phyloP scores from a whole-genome alignment of 768 basidiomycete genomes.

The Agaricus blazei region DNA sequence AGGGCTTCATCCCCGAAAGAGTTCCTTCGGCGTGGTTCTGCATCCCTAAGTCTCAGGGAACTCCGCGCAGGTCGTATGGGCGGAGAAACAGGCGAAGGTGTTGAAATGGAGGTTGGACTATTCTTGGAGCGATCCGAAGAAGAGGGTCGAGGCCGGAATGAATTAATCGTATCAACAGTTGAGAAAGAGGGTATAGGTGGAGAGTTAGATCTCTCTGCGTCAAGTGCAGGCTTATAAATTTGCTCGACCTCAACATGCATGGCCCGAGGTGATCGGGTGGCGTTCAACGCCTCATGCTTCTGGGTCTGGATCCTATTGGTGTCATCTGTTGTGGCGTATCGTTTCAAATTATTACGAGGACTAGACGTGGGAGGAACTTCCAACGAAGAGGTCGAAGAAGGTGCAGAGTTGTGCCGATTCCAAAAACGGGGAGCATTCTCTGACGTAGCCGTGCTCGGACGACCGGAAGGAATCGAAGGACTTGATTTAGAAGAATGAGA shows the following conservation, averaged over 20 bases:
- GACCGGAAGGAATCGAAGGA: constrained; percentile 10
- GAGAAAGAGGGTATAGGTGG: constrained; percentile 50
- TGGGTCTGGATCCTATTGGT: not conserved
- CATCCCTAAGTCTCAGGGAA: constrained; percentile 17
- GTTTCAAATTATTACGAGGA: constrained; percentile 2
- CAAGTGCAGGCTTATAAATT: not conserved
- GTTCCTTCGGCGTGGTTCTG: constrained; percentile 11
- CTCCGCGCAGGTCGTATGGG: constrained; percentile 25
- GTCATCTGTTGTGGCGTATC: not conserved
- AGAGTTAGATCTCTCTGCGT: constrained; percentile 20
- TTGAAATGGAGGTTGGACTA: constrained; percentile 3
- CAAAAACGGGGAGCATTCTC: constrained; percentile 55
- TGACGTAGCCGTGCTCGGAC: constrained; percentile 48
- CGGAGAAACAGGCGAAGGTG: constrained; percentile 19
- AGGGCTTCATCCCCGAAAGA: constrained; percentile 14
- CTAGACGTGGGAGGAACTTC: constrained; percentile 37
- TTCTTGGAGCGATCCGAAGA: constrained; percentile 3
- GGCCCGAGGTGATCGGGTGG: not conserved
- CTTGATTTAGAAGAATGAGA: not conserved
- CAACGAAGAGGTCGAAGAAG: constrained; percentile 55
- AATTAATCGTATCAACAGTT: constrained; percentile 38
- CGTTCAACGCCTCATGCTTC: not conserved
- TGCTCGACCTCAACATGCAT: constrained; percentile 11
- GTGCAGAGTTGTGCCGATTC: constrained; percentile 33
- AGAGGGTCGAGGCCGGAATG: constrained; percentile 27